These are phyloP conservation scores for Pichia sp. DNA, from an alignment of 1,139 yeast species.

Conservation along the genomic window DNA sequence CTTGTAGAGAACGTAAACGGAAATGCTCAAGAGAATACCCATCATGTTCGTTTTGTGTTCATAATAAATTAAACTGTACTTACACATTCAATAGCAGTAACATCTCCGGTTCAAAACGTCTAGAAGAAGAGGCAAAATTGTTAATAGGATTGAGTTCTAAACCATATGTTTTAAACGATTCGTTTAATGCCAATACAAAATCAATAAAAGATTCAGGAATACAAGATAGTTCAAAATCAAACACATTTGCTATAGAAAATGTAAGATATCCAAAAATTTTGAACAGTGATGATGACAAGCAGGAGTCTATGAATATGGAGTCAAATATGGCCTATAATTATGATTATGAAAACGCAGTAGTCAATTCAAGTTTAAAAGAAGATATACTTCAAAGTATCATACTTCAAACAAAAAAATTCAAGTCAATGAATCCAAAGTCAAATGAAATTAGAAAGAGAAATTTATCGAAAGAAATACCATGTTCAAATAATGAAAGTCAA, in stretches of 20 bases:
- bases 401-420: slow-evolving; percentile 1
- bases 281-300: too few species aligned
- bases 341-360: too few species aligned
- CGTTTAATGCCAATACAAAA: too few species aligned
- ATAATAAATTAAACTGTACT: slow-evolving; percentile 12
- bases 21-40: slow-evolving; percentile 19
- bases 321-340: too few species aligned
- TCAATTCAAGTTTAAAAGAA: background rate
- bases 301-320: too few species aligned
- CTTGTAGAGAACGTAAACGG: slow-evolving; percentile 20
- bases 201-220: too few species aligned
- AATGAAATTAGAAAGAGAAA: background rate
- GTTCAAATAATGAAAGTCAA: background rate
- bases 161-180: too few species aligned
- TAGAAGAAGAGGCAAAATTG: slow-evolving; percentile 13
- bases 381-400: background rate
- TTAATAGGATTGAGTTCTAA: slow-evolving; percentile 6
- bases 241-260: too few species aligned
- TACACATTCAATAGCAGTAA: slow-evolving; percentile 7
- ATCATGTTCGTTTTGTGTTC: slow-evolving; percentile 17
- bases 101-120: too few species aligned
- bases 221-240: too few species aligned
- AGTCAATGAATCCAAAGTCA: slow-evolving; percentile 1
- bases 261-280: too few species aligned
- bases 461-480: too few species aligned